Conservation (phyloP, 2,329 filamentous ascomycete species). For the Aspergillus alliaceus region DNA sequence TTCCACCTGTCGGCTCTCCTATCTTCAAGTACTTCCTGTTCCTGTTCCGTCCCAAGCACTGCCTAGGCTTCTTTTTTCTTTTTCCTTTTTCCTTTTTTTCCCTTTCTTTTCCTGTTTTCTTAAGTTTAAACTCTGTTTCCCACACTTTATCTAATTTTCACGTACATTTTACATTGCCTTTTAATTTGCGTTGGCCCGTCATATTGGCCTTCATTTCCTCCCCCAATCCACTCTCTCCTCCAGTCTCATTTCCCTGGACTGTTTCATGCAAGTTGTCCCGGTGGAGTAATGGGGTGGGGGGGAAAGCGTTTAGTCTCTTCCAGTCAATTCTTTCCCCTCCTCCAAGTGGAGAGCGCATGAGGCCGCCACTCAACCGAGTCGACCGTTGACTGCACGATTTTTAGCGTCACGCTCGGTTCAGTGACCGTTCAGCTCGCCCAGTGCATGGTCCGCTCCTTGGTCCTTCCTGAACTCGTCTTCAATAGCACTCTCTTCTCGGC, state of each 20-base stretch:
- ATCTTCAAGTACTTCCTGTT: not conserved
- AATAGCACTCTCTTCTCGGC: conserved; percentile 11
- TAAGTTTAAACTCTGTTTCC: not conserved
- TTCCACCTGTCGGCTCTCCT: conserved; percentile 1
- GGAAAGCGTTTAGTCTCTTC: conserved; percentile 2
- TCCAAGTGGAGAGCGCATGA: conserved; percentile 11
- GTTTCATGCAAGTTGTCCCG: conserved; percentile 18
- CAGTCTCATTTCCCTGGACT: conserved; percentile 11
- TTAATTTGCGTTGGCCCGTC: not conserved
- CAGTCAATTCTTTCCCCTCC: conserved; percentile 8
- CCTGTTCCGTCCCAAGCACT: not conserved
- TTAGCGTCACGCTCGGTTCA: conserved; percentile 21
- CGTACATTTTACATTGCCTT: not conserved
- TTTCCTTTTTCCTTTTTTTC: not conserved
- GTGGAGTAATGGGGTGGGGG: conserved; percentile 17
- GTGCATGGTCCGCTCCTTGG: conserved; percentile 24
- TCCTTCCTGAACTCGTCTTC: conserved; percentile 16
- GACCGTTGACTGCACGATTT: conserved; percentile 14
- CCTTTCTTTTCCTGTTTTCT: not conserved
- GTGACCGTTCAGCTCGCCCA: conserved; percentile 10
- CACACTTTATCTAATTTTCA: not conserved
- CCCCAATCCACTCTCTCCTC: not conserved
- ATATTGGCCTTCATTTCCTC: not conserved
- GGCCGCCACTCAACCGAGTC: conserved; percentile 9
- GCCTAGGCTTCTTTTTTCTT: not conserved